These are phyloP conservation scores for Gnomoniopsis sp. DNA, from an alignment of 2,329 filamentous ascomycete genomes.

Conservation along the genomic window DNA sequence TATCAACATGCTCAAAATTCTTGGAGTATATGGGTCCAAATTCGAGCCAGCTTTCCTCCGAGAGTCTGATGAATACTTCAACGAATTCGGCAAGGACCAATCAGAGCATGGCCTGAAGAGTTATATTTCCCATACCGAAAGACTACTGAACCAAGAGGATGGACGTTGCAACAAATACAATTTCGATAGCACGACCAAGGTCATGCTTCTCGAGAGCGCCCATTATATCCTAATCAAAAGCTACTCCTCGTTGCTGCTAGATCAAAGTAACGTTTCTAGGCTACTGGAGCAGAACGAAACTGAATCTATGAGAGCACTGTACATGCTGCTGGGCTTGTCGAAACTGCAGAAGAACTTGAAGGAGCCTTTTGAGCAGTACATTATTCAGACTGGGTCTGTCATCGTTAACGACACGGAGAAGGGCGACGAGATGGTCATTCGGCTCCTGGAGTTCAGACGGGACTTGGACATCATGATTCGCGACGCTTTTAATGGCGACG, in stretches of 20 bases:
- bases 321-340: slow-evolving; percentile 70
- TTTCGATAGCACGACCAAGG: slow-evolving; percentile 78
- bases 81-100: slow-evolving; percentile 65
- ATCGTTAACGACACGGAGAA: slow-evolving; percentile 80
- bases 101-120: slow-evolving; percentile 63
- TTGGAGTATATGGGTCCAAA: slow-evolving; percentile 72
- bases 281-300: slow-evolving; percentile 70
- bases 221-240: slow-evolving; percentile 69
- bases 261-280: slow-evolving; percentile 64
- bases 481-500: slow-evolving; percentile 72
- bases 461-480: slow-evolving; percentile 74
- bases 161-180: slow-evolving; percentile 75
- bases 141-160: slow-evolving; percentile 69
- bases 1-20: slow-evolving; percentile 79
- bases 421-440: slow-evolving; percentile 80
- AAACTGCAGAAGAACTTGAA: slow-evolving; percentile 68
- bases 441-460: slow-evolving; percentile 76
- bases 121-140: slow-evolving; percentile 70
- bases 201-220: slow-evolving; percentile 68
- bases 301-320: slow-evolving; percentile 70
- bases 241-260: slow-evolving; percentile 64
- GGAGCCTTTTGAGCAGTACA: slow-evolving; percentile 73
- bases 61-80: slow-evolving; percentile 65
- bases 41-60: slow-evolving; percentile 77
- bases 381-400: slow-evolving; percentile 66